These are phyloP conservation scores for Agrocybe pediades DNA, from an alignment of 768 basidiomycete genomes.

Conservation along the genomic window DNA sequence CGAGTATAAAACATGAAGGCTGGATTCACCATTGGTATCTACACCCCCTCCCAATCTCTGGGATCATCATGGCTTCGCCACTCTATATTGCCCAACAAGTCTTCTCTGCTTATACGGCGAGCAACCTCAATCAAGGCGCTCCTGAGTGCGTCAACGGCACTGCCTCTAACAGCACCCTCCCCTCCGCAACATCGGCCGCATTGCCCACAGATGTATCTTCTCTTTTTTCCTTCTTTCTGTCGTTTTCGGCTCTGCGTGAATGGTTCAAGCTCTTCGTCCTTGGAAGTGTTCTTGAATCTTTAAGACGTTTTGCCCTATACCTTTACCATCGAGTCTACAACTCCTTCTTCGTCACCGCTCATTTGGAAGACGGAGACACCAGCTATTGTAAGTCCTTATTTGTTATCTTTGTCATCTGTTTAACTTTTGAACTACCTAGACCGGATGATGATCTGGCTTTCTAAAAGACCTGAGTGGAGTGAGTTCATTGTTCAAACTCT, in stretches of 20 bases:
- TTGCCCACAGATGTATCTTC: constrained; percentile 28
- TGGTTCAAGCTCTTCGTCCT: constrained; percentile 66
- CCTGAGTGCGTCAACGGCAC: constrained; percentile 14
- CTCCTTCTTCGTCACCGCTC: constrained; percentile 64
- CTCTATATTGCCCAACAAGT: constrained; percentile 23
- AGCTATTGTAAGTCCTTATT: constrained; percentile 47
- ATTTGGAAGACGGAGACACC: constrained; percentile 59
- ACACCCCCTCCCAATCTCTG: background rate
- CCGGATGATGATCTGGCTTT: constrained; percentile 75
- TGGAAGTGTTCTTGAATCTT: constrained; percentile 62
- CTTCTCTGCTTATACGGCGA: constrained; percentile 18
- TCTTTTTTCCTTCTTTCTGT: constrained; percentile 46
- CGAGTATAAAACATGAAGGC: background rate
- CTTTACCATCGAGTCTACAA: constrained; percentile 46
- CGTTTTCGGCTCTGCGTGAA: constrained; percentile 57
- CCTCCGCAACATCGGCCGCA: constrained; percentile 12
- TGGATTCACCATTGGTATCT: background rate
- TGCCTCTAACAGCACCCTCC: constrained; percentile 13
- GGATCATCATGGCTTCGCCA: constrained; percentile 25
- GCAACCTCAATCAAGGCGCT: background rate
- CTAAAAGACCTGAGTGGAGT: constrained; percentile 63
- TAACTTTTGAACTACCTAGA: constrained; percentile 32
- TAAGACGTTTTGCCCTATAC: constrained; percentile 46
- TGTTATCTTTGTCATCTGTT: background rate
- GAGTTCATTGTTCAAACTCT: constrained; percentile 20